A percentile compares a stretch with the other conserved stretches of the same genome.
Conservation (phyloP, 441 rosid species). For the Manihot esculenta region DNA sequence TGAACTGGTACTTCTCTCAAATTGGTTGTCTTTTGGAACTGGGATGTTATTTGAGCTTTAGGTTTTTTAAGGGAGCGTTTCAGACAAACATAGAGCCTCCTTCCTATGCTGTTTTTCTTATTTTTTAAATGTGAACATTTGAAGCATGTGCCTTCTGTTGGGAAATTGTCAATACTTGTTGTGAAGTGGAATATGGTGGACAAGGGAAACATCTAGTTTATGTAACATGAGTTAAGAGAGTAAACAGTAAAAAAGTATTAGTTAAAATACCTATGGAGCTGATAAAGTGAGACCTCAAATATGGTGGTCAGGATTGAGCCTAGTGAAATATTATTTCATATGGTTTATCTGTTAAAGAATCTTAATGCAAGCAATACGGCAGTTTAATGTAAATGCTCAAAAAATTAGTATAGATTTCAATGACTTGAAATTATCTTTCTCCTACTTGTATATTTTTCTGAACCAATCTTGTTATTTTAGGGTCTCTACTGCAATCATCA, state of each 20-base stretch:
- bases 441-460: background rate
- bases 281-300: background rate
- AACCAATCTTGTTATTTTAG: background rate
- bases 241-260: background rate
- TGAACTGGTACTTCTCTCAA: constrained; percentile 62
- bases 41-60: background rate
- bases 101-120: background rate
- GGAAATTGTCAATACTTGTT: background rate
- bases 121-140: background rate
- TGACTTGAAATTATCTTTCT: background rate
- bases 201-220: background rate
- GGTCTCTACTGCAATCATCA: background rate
- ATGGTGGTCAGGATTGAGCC: background rate
- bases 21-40: background rate
- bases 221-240: background rate
- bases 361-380: background rate
- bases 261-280: background rate
- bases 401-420: background rate
- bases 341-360: background rate
- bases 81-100: background rate
- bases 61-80: background rate
- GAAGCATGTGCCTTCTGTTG: background rate
- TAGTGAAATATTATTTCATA: background rate
- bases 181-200: background rate
- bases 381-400: background rate